Evolutionary conservation across 371 early-diverging fungal species (phyloP), one percentile per base, ranked within the genome.

Genomic region (Nematocida sp.): DNA sequence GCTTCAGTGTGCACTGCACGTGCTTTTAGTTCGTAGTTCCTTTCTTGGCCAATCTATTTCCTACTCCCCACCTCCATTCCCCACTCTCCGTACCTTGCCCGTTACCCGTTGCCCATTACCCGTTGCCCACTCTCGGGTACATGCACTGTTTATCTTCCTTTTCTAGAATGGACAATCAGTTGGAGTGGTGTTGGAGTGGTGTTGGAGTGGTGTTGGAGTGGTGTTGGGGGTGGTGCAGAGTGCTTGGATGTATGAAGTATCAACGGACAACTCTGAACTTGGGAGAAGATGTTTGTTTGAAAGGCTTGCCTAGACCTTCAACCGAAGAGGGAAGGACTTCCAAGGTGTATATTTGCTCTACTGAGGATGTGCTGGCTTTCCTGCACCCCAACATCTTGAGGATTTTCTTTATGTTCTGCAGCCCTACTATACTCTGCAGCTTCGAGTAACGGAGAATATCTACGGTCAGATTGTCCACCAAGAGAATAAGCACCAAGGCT

Each of bases 281-380:
- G 43, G 43, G 43, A 41, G n/a, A 41, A 41, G 13, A 41, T 41
- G n/a, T 41, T 41, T 13, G 43, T 13, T 41, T 11, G 43, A 13
- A 41, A 41, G n/a, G n/a, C 13, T 41, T 41, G 43, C 43, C 43
- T 41, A n/a, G 13, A 41, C 43, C 43, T 41, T 11, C 43, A 41
- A 11, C n/a, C 13, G 43, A 11, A 41, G n/a, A n/a, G n/a, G n/a
- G n/a, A n/a, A n/a, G n/a, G n/a, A n/a, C n/a, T n/a, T n/a, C n/a
- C n/a, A n/a, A n/a, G n/a, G n/a, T n/a, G n/a, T n/a, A n/a, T n/a
- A n/a, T n/a, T n/a, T n/a, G n/a, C n/a, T n/a, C n/a, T n/a, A n/a
- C n/a, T n/a, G n/a, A n/a, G n/a, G n/a, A n/a, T n/a, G 43, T 41
- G 17, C 25, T 51, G 25, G 63, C 46, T 27, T 63, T 63, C 17